Base-by-base conservation (phyloP, 2,329 filamentous ascomycete genomes). In the Microsporum canis region DNA sequence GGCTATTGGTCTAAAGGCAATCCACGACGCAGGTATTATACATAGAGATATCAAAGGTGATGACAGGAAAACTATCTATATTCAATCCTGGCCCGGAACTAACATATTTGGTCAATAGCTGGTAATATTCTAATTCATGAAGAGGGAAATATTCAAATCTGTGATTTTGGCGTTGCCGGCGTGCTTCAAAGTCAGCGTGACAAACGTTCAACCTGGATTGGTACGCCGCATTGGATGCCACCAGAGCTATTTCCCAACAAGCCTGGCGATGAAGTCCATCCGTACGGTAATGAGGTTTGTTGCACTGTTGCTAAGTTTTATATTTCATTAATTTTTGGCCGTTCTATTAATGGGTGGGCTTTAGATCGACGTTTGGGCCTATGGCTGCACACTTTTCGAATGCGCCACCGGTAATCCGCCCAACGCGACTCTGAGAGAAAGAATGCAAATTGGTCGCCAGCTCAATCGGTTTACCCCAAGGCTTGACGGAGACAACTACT, bases 161-260 rank as follows among this genome's bases (percentile, higher is more conserved):
- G 84, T 68, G 84, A 87, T 66, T 87, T 87, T 67, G 84, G 84
- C 63, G 82, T 87, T 31, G 82, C 84, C 39, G 83, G 82, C n/a
- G 75, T 84, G 6, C 75, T 86, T 7, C 82, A 86, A 65, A 81
- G 79, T 3, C 78, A 82, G 61, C 75, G 78, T 60, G 80, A 82
- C 61, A 87, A 86, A 71, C 77, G 84, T 60, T 81, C 80, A 7
- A 87, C 84, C 3, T 84, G 86, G 70, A 82, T 87, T 58, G 84
- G 84, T 29, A 87, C 84, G 3, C 82, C 83, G 2, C 81, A 85
- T 67, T 87, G 83, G 81, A 85, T 87, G 83, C 81, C 84, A 4
- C 82, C 81, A 3, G 84, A 87, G 68, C 76, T 86, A 69, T 79
- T 79, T 63, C 67, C 73, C 51, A 70, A 68, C 51, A 68, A 69